Evolutionary conservation across 306 rosid species (phyloP).

Genomic region (Senna tora): DNA sequence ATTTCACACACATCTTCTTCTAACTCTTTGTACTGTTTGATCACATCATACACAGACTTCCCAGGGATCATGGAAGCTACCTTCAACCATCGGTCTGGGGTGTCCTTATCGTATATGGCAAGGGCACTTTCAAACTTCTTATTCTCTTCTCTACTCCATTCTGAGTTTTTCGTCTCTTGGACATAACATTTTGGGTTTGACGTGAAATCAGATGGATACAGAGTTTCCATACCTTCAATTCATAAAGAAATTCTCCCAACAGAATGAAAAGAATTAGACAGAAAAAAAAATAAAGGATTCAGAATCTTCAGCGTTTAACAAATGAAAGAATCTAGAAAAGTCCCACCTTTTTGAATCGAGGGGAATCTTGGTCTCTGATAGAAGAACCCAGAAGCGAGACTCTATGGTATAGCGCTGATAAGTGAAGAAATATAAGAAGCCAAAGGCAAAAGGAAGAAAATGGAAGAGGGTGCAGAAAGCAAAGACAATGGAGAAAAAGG

Average conservation of each 20-base stretch:
- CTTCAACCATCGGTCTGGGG: slow-evolving; percentile 64
- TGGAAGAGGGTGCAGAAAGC: slow-evolving; percentile 34
- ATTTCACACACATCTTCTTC: slow-evolving; percentile 70
- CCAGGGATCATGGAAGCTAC: slow-evolving; percentile 72
- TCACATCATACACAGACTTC: slow-evolving; percentile 63
- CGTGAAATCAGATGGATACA: slow-evolving; percentile 42
- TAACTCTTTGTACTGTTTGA: slow-evolving; percentile 66
- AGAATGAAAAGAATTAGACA: background rate
- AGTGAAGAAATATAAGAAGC: background rate
- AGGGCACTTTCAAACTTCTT: slow-evolving; percentile 75
- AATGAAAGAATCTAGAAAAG: slow-evolving; percentile 51
- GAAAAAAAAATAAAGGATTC: slow-evolving; percentile 30
- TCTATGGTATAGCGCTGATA: background rate
- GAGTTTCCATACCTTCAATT: slow-evolving; percentile 51
- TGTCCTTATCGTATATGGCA: slow-evolving; percentile 61
- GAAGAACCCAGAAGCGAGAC: background rate
- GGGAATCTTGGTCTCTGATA: slow-evolving; percentile 43
- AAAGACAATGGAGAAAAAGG: slow-evolving; percentile 21
- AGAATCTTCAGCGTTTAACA: slow-evolving; percentile 43
- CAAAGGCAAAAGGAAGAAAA: slow-evolving; percentile 11
- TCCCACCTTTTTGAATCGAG: slow-evolving; percentile 55
- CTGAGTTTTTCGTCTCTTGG: slow-evolving; percentile 44
- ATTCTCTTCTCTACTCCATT: slow-evolving; percentile 76
- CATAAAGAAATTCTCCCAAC: background rate
- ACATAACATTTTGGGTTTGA: slow-evolving; percentile 46